Conservation (phyloP, 306 rosid genomes). For the Aeschynomene evenia region DNA sequence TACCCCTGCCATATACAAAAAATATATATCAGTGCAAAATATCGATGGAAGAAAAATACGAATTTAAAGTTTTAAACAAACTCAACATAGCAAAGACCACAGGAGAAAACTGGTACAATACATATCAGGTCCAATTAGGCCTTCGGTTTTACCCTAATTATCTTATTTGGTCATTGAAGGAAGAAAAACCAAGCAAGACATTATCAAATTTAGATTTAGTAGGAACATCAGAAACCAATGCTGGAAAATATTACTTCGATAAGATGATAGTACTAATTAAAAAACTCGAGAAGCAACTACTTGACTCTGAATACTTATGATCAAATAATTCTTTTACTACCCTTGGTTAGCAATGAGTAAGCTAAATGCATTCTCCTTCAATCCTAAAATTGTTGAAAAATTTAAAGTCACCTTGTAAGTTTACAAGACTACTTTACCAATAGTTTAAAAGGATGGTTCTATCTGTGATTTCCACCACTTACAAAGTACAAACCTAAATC, state of each 20-base stretch:
- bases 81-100: slow-evolving; percentile 1
- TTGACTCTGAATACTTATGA: background rate
- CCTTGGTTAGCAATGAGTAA: slow-evolving; percentile 2
- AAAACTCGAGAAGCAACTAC: background rate
- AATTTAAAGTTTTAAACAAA: background rate
- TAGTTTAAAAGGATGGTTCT: background rate
- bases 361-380: slow-evolving; percentile 3
- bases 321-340: background rate
- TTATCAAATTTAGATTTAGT: background rate
- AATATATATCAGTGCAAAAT: slow-evolving; percentile 16
- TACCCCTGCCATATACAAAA: slow-evolving; percentile 41
- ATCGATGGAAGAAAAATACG: background rate
- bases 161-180: background rate
- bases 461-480: background rate
- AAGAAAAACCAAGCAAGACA: background rate
- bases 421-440: background rate
- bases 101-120: background rate
- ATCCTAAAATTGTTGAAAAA: background rate
- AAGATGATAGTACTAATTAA: background rate
- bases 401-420: background rate
- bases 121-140: background rate
- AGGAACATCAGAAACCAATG: background rate
- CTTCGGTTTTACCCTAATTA: background rate
- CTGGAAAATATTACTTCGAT: background rate
- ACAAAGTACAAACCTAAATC: background rate